Percentiles rank a stretch among this genome's conserved stretches.
Conservation (phyloP, 129 eudicot genomes). For the Helianthus tuberosus region DNA sequence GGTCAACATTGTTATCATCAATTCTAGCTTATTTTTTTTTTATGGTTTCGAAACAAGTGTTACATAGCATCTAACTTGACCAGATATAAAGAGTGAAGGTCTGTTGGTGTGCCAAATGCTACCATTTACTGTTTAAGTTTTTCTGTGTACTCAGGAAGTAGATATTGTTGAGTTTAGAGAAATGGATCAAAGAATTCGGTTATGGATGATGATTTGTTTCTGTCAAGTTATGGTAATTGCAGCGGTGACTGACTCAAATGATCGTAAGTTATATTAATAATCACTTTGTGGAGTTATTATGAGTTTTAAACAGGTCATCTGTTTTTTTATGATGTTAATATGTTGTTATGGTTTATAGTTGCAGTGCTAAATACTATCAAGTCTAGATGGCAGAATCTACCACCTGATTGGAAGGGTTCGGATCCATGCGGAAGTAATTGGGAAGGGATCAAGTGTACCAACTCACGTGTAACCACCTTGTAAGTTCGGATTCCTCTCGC, state of each 20-base stretch:
- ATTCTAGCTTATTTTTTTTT: neutral
- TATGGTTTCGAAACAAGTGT: neutral
- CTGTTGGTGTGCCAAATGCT: conserved; percentile 8
- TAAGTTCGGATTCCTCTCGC: conserved; percentile 29
- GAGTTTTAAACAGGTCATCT: neutral
- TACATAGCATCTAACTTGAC: conserved; percentile 13
- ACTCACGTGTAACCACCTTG: conserved; percentile 66
- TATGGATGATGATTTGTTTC: conserved; percentile 46
- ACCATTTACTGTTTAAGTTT: conserved; percentile 13
- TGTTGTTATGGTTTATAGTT: conserved; percentile 36
- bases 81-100: conserved; percentile 12
- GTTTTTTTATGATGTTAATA: neutral
- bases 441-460: conserved; percentile 76
- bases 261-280: conserved; percentile 50
- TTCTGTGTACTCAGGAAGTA: neutral
- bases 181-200: conserved; percentile 45
- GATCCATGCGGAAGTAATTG: conserved; percentile 87
- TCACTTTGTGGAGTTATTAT: neutral
- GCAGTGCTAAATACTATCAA: conserved; percentile 52
- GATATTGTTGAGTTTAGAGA: conserved; percentile 22
- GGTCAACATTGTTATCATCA: conserved; percentile 15
- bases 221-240: conserved; percentile 41
- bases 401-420: conserved; percentile 75
- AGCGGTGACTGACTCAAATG: conserved; percentile 50
- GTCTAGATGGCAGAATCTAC: conserved; percentile 73